Base-by-base conservation (phyloP, 345 rosid species). In the Pelargonium nanum region DNA sequence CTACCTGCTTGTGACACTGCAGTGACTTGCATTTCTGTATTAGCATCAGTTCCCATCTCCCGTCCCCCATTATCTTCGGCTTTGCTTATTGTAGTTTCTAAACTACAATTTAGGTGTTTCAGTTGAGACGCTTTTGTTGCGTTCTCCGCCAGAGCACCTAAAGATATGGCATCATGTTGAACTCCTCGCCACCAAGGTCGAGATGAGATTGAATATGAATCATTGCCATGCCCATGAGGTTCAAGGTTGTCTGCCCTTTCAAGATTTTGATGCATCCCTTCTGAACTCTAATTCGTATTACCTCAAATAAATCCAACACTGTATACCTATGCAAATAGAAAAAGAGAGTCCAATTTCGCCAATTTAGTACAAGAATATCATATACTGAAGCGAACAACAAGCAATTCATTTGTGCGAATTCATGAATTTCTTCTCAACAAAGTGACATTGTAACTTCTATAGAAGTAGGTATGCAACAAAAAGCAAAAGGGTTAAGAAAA, bases 151-250 rank as follows among this genome's bases (percentile, higher is more conserved):
- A 65, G 34, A 48, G 17, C 59, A 50, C 28, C 68, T 5, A 16
- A 10, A 30, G 64, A 32, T 23, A 55, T 12, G 26, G 64, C 56
- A n/a, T 68, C 56, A 30, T 53, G 68, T 15, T 55, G 64, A 0
- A 56, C 54, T 30, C 57, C 65, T 60, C 52, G 58, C 78, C 75
- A 73, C 79, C 81, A 70, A 51, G 76, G 72, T 65, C 72, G 75
- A 40, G 74, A 63, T 50, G 53, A 62, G 19, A 63, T 26, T 5
- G 63, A 15, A 24, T 45, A 55, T 34, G 56, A 15, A 53, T 50
- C 54, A 50, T 59, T 66, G 52, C 62, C 34, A 50, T 62, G 56
- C 19, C 55, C 60, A 48, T 58, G 51, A 28, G 52, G 32, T 28
- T 66, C 68, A 7, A 24, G 50, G 30, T 62, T 63, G 56, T 63